phyloP scores from a whole-genome alignment of 2,329 filamentous ascomycete species.

The Hymenoscyphus occultus region DNA sequence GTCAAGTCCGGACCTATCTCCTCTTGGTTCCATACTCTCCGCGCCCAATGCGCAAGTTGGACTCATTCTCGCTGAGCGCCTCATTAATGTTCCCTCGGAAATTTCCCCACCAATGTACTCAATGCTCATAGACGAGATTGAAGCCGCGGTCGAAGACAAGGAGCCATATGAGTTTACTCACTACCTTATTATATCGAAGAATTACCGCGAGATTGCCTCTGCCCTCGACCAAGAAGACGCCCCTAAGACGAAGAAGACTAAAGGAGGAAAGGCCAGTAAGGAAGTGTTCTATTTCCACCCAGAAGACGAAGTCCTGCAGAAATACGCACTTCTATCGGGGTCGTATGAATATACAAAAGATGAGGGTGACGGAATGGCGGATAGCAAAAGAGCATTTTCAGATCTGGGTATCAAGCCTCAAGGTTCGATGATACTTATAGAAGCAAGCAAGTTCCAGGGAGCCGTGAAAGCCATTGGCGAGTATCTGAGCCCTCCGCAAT shows the following conservation, averaged over 20 bases:
- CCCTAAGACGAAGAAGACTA: slow-evolving; percentile 62
- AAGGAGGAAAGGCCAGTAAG: slow-evolving; percentile 57
- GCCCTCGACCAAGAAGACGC: slow-evolving; percentile 67
- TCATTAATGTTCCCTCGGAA: slow-evolving; percentile 96
- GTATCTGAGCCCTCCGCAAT: slow-evolving; percentile 61
- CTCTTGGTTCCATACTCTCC: slow-evolving; percentile 55
- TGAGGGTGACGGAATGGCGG: slow-evolving; percentile 72
- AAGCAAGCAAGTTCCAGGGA: slow-evolving; percentile 69
- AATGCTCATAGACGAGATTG: slow-evolving; percentile 89
- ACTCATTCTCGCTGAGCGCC: slow-evolving; percentile 82
- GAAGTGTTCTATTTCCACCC: slow-evolving; percentile 89
- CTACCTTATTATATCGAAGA: slow-evolving; percentile 88
- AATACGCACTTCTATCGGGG: slow-evolving; percentile 67
- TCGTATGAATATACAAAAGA: slow-evolving; percentile 78
- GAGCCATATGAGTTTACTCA: slow-evolving; percentile 93
- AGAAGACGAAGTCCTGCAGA: slow-evolving; percentile 86
- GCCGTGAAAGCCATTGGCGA: slow-evolving; percentile 74
- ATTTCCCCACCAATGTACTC: slow-evolving; percentile 90
- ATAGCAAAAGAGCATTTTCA: slow-evolving; percentile 92
- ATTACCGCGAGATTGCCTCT: slow-evolving; percentile 85
- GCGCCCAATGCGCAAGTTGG: slow-evolving; percentile 63
- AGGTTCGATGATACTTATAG: slow-evolving; percentile 84
- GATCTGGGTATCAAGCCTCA: slow-evolving; percentile 84
- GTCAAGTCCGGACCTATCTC: slow-evolving; percentile 52
- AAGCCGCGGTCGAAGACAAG: slow-evolving; percentile 81